Percentiles rank a stretch among this genome's conserved stretches.
Evolutionary conservation across 768 basidiomycete genomes (phyloP).

Genomic region (Tulasnella sp.): DNA sequence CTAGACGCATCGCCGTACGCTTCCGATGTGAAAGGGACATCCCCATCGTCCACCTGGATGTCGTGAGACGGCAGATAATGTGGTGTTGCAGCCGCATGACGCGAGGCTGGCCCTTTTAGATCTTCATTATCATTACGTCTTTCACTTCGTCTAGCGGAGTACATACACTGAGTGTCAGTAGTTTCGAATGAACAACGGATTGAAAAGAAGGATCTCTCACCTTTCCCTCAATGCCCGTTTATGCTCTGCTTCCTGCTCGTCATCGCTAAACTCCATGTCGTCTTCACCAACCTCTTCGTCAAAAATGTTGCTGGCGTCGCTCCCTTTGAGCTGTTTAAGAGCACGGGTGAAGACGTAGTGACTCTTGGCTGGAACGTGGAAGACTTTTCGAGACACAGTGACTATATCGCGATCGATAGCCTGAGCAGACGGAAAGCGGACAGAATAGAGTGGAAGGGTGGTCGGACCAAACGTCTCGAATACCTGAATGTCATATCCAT

Average conservation of each 20-base stretch:
- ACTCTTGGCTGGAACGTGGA: slow-evolving; percentile 70
- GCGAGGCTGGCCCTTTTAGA: background rate
- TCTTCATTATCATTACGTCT: background rate
- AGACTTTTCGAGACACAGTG: slow-evolving; percentile 39
- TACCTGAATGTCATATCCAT: slow-evolving; percentile 37
- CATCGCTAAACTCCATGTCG: slow-evolving; percentile 91
- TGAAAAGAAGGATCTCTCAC: slow-evolving; percentile 26
- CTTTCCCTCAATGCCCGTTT: slow-evolving; percentile 50
- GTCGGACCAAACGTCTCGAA: slow-evolving; percentile 96
- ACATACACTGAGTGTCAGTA: background rate
- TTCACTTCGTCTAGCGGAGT: background rate
- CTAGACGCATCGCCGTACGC: slow-evolving; percentile 21
- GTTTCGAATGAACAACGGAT: slow-evolving; percentile 16
- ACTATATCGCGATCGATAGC: slow-evolving; percentile 50
- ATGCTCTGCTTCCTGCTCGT: slow-evolving; percentile 75
- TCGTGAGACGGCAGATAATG: slow-evolving; percentile 4
- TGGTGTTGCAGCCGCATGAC: background rate
- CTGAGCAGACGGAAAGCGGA: slow-evolving; percentile 61
- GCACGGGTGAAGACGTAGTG: slow-evolving; percentile 72
- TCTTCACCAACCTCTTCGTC: slow-evolving; percentile 89
- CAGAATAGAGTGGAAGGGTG: slow-evolving; percentile 76
- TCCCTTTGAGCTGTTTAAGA: slow-evolving; percentile 63
- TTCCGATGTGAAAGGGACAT: background rate
- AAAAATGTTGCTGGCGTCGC: slow-evolving; percentile 87
- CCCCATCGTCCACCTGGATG: background rate